Base-by-base conservation (phyloP, 2,329 filamentous ascomycete species). In the Xylaria sp. region DNA sequence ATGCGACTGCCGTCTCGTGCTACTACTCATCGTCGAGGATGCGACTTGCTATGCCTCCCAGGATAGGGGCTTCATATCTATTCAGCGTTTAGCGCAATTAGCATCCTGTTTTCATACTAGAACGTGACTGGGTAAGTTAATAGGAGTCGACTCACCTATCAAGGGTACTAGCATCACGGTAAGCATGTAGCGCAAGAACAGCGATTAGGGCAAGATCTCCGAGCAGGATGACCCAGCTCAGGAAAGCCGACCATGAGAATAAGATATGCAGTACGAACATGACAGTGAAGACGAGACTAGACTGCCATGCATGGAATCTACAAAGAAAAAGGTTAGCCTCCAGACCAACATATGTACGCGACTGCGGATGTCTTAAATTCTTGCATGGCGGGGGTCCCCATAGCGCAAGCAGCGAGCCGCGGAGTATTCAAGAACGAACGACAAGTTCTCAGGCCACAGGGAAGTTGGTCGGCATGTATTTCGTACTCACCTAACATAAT, bases 241-340 rank as follows among this genome's bases (percentile, higher is more conserved):
- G 78, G 58, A 95, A 86, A 1, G 79, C 81, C 23, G 90, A 93
- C 89, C 91, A 96, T 10, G 87, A 88, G 74, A 97, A 88, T 48
- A 97, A 77, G 44, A 97, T 81, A 72, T 97, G 93, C 23, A 97
- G 67, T 55, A 96, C 75, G 74, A 92, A 84, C 59, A 85, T 70
- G 53, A 83, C 83, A 0, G 90, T 88, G 73, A 96, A 97, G 2
- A 96, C 75, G 69, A 96, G 79, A 64, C 88, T 87, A 5, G 89
- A 90, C 76, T 99, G 94, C 93, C 94, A 99, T 6, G 94, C 94
- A 74, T 99, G 94, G 68, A 97, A 97, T 64, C 90, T 93, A 66
- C 42, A 59, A 52, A 47, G 48, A 55, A 42, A 11, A 2, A 52
- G 10, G 62, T 73, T 63, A 71, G 69, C 59, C 35, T 50, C 23